A percentile compares a stretch with the other conserved stretches of the same genome.
phyloP scores from a whole-genome alignment of 345 rosid species.

The Dipteronia sinensis region DNA sequence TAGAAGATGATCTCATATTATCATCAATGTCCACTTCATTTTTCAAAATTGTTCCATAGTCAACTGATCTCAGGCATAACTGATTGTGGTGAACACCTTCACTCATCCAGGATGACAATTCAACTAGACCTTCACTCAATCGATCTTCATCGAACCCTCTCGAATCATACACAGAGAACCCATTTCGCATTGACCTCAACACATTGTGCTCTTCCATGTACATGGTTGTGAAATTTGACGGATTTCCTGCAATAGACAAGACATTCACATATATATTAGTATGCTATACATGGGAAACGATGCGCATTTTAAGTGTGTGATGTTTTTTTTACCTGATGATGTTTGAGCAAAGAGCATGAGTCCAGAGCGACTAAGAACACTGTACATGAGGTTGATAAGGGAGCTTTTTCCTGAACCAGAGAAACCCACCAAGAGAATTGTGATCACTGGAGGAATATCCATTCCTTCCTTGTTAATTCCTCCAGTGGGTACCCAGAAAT shows the following conservation, averaged over 20 bases:
- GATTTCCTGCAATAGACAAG: slow-evolving; percentile 28
- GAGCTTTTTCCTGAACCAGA: slow-evolving; percentile 67
- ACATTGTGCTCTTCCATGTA: slow-evolving; percentile 65
- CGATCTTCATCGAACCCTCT: slow-evolving; percentile 45
- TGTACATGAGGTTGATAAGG: slow-evolving; percentile 63
- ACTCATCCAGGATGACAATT: slow-evolving; percentile 50
- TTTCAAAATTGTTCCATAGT: slow-evolving; percentile 13
- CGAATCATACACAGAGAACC: slow-evolving; percentile 61
- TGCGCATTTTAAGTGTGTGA: background rate
- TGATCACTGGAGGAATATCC: slow-evolving; percentile 53
- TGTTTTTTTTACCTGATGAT: slow-evolving; percentile 38
- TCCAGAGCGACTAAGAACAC: slow-evolving; percentile 62
- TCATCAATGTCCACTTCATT: slow-evolving; percentile 27
- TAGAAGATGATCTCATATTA: slow-evolving; percentile 32
- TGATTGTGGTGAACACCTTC: slow-evolving; percentile 65
- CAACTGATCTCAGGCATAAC: slow-evolving; percentile 41
- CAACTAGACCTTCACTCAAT: slow-evolving; percentile 40
- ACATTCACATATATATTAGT: background rate
- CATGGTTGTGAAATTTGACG: slow-evolving; percentile 36
- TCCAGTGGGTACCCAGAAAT: slow-evolving; percentile 63
- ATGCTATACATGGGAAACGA: background rate
- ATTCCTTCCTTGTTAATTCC: slow-evolving; percentile 49
- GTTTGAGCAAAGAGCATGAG: slow-evolving; percentile 58
- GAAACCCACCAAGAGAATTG: slow-evolving; percentile 61
- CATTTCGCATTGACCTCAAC: slow-evolving; percentile 48